phyloP scores from a whole-genome alignment of 2,329 filamentous ascomycete species.

The Botryotinia convoluta region DNA sequence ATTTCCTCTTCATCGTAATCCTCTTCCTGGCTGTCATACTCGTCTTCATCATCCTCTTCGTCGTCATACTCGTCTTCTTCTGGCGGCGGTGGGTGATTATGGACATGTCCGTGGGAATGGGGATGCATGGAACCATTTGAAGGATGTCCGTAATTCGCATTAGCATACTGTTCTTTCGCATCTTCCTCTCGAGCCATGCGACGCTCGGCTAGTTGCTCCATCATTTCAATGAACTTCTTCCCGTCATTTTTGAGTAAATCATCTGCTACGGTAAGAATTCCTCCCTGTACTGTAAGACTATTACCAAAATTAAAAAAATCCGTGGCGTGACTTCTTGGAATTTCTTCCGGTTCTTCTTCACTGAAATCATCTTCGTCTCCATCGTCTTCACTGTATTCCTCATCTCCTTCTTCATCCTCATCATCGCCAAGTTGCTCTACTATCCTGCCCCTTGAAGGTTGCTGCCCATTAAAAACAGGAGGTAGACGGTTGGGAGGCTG shows the following conservation, averaged over 20 bases:
- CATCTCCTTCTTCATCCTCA: conserved; percentile 46
- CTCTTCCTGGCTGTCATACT: conserved; percentile 60
- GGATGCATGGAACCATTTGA: conserved; percentile 53
- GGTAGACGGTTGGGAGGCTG: conserved; percentile 57
- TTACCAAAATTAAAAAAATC: conserved; percentile 98
- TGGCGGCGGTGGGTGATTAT: conserved; percentile 71
- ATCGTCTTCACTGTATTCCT: conserved; percentile 48
- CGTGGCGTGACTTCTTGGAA: conserved; percentile 64
- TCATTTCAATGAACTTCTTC: conserved; percentile 99
- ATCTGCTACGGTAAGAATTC: conserved; percentile 97
- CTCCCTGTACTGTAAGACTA: conserved; percentile 93
- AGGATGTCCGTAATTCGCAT: conserved; percentile 56
- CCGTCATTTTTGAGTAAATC: conserved; percentile 98
- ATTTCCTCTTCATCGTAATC: conserved; percentile 80
- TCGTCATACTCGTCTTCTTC: conserved; percentile 71
- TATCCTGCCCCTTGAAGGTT: conserved; percentile 73
- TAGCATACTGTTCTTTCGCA: conserved; percentile 62
- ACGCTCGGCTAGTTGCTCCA: conserved; percentile 97
- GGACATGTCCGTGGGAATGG: conserved; percentile 36
- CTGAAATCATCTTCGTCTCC: conserved; percentile 65
- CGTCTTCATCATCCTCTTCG: conserved; percentile 57
- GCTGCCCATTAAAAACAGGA: conserved; percentile 60
- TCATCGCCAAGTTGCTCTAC: conserved; percentile 57
- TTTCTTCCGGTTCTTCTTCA: conserved; percentile 62
- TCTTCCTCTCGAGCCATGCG: conserved; percentile 97